Percentiles rank a stretch among this genome's conserved stretches.
Evolutionary conservation across 2,329 filamentous ascomycete genomes (phyloP).

Genomic region (Zasmidium cellare): DNA sequence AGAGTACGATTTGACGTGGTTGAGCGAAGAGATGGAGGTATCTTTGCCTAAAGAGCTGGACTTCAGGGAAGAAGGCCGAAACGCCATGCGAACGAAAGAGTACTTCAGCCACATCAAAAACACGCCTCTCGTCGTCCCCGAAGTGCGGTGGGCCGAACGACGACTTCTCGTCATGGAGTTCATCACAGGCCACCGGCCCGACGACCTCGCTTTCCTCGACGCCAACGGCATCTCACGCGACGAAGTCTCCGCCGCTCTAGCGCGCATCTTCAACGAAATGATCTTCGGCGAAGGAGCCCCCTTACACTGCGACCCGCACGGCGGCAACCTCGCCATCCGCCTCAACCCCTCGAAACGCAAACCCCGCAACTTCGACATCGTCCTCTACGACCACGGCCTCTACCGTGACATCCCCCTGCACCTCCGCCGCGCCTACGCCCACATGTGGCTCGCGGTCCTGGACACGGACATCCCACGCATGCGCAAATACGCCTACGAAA

Average conservation of each 20-base stretch:
- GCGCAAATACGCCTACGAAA: constrained; percentile 84
- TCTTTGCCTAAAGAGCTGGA: constrained; percentile 91
- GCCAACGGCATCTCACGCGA: constrained; percentile 85
- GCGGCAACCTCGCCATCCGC: constrained; percentile 90
- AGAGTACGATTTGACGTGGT: constrained; percentile 95
- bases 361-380: constrained; percentile 82
- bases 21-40: constrained; percentile 87
- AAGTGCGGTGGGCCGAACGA: constrained; percentile 84
- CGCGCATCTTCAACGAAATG: constrained; percentile 98
- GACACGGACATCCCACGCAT: constrained; percentile 83
- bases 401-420: constrained; percentile 86
- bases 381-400: constrained; percentile 94
- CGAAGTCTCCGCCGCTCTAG: constrained; percentile 87
- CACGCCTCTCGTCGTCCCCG: constrained; percentile 82
- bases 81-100: constrained; percentile 74
- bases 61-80: constrained; percentile 80
- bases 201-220: constrained; percentile 87
- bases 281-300: constrained; percentile 89
- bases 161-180: constrained; percentile 95
- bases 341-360: constrained; percentile 64
- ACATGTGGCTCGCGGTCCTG: constrained; percentile 95
- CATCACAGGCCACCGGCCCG: constrained; percentile 79
- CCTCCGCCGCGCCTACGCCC: constrained; percentile 83
- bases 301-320: constrained; percentile 94
- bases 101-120: constrained; percentile 76